These are phyloP conservation scores for Plasmodium berghei DNA, from an alignment of 169 alveolate genomes.

Conservation along the genomic window DNA sequence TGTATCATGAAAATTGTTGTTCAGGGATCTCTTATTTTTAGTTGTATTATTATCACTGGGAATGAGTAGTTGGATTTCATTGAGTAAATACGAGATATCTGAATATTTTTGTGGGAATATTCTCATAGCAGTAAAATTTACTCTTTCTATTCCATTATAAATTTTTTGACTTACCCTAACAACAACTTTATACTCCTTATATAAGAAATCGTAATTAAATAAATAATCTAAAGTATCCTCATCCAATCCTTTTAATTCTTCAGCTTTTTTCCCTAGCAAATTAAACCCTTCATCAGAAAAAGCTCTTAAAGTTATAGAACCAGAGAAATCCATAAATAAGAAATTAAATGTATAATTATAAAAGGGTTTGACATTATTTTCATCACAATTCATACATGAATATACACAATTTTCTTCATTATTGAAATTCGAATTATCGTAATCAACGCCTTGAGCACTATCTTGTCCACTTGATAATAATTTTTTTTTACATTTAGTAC, in stretches of 20 bases:
- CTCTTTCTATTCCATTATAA: conserved; percentile 71
- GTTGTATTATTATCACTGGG: conserved; percentile 18
- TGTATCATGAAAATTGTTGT: conserved; percentile 32
- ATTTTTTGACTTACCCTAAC: conserved; percentile 53
- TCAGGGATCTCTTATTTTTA: conserved; percentile 42
- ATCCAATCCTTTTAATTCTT: conserved; percentile 78
- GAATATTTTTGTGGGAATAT: conserved; percentile 66
- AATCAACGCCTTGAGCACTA: conserved; percentile 6
- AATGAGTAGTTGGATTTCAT: conserved; percentile 51
- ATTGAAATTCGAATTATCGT: conserved; percentile 8
- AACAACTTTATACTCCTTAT: conserved; percentile 75
- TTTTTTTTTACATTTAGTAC: conserved; percentile 84
- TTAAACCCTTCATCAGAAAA: conserved; percentile 77
- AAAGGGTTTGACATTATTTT: conserved; percentile 79
- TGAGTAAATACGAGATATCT: conserved; percentile 35
- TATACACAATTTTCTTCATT: conserved; percentile 78
- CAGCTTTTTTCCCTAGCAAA: conserved; percentile 79
- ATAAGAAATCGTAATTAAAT: conserved; percentile 77
- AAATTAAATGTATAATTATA: conserved; percentile 77
- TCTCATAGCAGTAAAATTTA: conserved; percentile 69
- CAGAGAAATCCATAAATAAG: conserved; percentile 78
- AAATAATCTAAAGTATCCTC: conserved; percentile 75
- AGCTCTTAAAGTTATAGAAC: conserved; percentile 69
- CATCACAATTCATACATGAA: conserved; percentile 83
- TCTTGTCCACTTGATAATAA: conserved; percentile 63